Percentiles rank a stretch among this genome's conserved stretches.
Evolutionary conservation across 352 stramenopile genomes (phyloP).

Genomic region (Globisporangium orthogonon): DNA sequence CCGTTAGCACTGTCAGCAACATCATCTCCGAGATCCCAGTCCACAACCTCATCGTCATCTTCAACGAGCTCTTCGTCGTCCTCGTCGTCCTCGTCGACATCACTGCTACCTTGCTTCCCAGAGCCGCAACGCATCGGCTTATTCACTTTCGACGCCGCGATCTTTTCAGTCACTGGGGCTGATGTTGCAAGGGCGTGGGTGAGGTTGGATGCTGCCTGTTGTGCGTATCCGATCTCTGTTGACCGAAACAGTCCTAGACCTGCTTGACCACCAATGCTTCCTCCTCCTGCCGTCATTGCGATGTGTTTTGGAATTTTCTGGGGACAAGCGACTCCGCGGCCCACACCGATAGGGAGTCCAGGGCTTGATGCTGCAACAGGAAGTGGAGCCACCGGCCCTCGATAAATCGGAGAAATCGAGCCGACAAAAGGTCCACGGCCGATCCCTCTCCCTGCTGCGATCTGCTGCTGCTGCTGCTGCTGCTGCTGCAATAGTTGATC

Average conservation of each 20-base stretch:
- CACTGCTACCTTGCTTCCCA: not conserved
- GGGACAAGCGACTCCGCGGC: not conserved
- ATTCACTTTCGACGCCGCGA: too few relatives aligned
- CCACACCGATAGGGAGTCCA: not conserved
- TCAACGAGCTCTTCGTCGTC: slow-evolving; percentile 26
- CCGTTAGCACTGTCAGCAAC: not conserved
- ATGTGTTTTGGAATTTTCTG: too few relatives aligned
- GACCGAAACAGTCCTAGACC: not conserved
- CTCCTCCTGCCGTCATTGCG: not conserved
- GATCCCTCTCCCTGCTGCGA: not conserved
- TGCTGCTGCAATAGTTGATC: not conserved
- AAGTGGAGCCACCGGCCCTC: not conserved
- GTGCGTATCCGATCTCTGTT: not conserved
- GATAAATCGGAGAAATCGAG: slow-evolving; percentile 2
- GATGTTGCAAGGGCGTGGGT: not conserved
- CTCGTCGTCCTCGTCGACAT: slow-evolving; percentile 14
- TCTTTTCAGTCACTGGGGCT: not conserved
- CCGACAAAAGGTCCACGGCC: not conserved
- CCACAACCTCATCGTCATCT: slow-evolving; percentile 33
- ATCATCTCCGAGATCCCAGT: slow-evolving; percentile 29
- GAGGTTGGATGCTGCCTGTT: not conserved
- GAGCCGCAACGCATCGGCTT: not conserved
- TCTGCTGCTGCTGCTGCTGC: not conserved
- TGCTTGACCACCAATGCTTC: not conserved
- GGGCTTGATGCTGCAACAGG: too few relatives aligned